These are phyloP conservation scores for Camellia lanceoleosa DNA, from an alignment of 148 eudicot species.

Conservation along the genomic window DNA sequence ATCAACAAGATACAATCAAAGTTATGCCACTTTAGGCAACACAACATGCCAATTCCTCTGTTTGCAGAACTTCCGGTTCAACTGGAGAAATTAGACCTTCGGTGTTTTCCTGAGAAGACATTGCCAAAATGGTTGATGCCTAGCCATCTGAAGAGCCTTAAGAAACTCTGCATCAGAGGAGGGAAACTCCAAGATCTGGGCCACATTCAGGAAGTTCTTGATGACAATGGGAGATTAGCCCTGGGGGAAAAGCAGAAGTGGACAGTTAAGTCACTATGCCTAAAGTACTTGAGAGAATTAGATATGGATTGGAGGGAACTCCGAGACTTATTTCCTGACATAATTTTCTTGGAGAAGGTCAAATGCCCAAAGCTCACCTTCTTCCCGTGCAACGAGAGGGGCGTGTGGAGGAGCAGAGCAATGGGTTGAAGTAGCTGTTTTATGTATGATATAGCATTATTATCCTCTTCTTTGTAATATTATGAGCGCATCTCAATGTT, in stretches of 20 bases:
- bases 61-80: slow-evolving; percentile 18
- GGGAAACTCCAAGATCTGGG: slow-evolving; percentile 21
- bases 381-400: slow-evolving; percentile 22
- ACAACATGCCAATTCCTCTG: background rate
- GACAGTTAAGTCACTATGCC: slow-evolving; percentile 21
- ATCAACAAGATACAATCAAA: no score
- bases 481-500: no score
- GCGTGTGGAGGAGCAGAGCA: slow-evolving; percentile 19
- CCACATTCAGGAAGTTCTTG: background rate
- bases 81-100: slow-evolving; percentile 33
- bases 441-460: no score
- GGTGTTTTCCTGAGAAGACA: slow-evolving; percentile 11
- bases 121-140: slow-evolving; percentile 17
- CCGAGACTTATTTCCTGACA: slow-evolving; percentile 15
- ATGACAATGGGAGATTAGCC: no score
- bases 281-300: slow-evolving; percentile 29
- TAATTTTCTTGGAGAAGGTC: slow-evolving; percentile 25
- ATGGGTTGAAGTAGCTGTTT: no score
- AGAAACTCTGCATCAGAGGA: slow-evolving; percentile 35
- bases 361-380: slow-evolving; percentile 19
- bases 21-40: no score
- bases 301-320: slow-evolving; percentile 22
- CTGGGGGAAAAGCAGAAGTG: no score
- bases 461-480: no score
- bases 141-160: slow-evolving; percentile 6